Conservation (phyloP, 257 asterid genomes). For the Dorcoceras hygrometricum region DNA sequence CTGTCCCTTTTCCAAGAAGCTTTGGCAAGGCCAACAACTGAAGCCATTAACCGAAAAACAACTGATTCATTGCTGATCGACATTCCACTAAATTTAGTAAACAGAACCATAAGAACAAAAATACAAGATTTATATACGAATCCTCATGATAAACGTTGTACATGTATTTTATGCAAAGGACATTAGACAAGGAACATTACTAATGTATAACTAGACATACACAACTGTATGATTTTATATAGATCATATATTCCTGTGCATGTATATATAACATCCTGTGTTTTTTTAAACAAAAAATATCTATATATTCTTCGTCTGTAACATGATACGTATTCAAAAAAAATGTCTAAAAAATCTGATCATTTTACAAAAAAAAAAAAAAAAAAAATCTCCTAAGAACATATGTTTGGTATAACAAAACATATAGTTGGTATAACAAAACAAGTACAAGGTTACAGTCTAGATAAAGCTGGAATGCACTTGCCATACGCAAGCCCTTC, state of each 20-base stretch:
- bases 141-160: background rate
- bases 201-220: no score
- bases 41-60: background rate
- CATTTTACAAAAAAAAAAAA: no score
- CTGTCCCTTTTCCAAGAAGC: constrained; percentile 79
- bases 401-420: background rate
- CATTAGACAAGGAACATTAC: no score
- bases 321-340: no score
- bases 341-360: no score
- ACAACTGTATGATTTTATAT: no score
- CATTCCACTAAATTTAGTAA: background rate
- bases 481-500: no score
- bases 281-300: no score
- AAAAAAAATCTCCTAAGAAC: no score
- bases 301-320: no score
- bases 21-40: constrained; percentile 53
- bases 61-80: background rate
- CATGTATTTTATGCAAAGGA: background rate
- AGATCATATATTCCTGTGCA: no score
- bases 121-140: background rate
- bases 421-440: background rate
- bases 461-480: background rate
- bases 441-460: background rate
- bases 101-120: background rate
- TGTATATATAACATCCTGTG: no score